phyloP scores from a whole-genome alignment of 352 stramenopile genomes.

The Phytopythium sindhum region DNA sequence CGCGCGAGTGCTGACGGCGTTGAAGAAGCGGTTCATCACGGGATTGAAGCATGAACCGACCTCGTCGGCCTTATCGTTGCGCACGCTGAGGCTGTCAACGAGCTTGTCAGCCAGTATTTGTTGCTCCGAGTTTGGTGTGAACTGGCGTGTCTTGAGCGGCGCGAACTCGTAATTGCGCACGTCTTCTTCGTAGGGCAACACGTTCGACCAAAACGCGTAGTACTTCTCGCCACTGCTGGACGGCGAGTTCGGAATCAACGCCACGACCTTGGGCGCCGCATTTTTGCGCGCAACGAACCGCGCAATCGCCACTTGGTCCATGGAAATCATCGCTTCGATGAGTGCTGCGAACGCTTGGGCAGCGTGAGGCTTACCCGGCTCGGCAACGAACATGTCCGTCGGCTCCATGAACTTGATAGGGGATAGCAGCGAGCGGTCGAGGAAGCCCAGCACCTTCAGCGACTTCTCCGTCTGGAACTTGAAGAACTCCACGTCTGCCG shows the following conservation, averaged over 20 bases:
- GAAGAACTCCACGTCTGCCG: slow-evolving; percentile 74
- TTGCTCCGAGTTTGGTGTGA: slow-evolving; percentile 49
- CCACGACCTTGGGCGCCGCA: slow-evolving; percentile 71
- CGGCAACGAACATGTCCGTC: slow-evolving; percentile 76
- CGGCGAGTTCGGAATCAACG: slow-evolving; percentile 56
- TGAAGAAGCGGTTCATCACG: slow-evolving; percentile 68
- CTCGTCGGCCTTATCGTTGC: slow-evolving; percentile 55
- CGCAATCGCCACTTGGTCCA: slow-evolving; percentile 62
- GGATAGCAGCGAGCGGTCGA: slow-evolving; percentile 44
- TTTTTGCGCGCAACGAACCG: slow-evolving; percentile 81
- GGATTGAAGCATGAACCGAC: slow-evolving; percentile 68
- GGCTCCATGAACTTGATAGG: slow-evolving; percentile 54
- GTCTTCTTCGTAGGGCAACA: slow-evolving; percentile 80
- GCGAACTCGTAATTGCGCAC: slow-evolving; percentile 77
- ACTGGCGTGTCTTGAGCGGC: slow-evolving; percentile 50
- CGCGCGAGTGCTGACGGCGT: slow-evolving; percentile 52
- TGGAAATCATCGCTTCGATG: slow-evolving; percentile 57
- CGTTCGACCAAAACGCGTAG: slow-evolving; percentile 70
- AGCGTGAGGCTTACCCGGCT: slow-evolving; percentile 63
- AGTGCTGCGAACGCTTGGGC: slow-evolving; percentile 59
- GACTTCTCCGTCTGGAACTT: slow-evolving; percentile 81
- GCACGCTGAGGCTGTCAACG: slow-evolving; percentile 71
- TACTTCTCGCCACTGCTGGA: slow-evolving; percentile 36
- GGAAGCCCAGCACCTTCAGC: slow-evolving; percentile 72
- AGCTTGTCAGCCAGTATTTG: slow-evolving; percentile 60